phyloP scores from a whole-genome alignment of 192 early-diverging fungal genomes.

The Backusella macrospora region DNA sequence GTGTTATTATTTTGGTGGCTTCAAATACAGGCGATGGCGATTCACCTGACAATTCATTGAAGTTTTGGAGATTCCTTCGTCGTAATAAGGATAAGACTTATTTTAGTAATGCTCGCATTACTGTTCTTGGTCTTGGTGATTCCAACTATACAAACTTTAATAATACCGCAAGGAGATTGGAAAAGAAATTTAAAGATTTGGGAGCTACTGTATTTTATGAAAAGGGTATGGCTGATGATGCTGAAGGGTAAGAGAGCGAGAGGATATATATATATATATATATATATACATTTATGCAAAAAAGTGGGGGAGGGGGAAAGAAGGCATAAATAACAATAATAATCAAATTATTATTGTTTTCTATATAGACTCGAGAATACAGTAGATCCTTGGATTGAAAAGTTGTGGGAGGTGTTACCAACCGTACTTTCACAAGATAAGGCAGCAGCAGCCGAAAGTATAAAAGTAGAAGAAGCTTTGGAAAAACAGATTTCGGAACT shows the following conservation, averaged over 20 bases:
- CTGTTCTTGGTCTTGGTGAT: conserved; percentile 81
- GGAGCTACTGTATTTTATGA: conserved; percentile 76
- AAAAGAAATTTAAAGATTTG: conserved; percentile 72
- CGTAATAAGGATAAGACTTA: conserved; percentile 68
- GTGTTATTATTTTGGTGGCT: conserved; percentile 76
- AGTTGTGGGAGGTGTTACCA: conserved; percentile 75
- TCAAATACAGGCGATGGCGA: conserved; percentile 97
- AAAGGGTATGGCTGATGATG: conserved; percentile 90
- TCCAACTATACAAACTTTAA: conserved; percentile 96
- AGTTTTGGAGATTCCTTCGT: conserved; percentile 86
- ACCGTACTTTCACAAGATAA: conserved; percentile 37
- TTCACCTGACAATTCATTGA: conserved; percentile 91
- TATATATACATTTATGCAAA: neutral
- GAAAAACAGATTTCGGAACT: conserved; percentile 16
- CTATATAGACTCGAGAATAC: conserved; percentile 71
- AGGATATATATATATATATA: neutral
- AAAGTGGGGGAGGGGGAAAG: too few species aligned
- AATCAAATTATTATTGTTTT: too few species aligned
- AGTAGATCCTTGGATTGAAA: conserved; percentile 92
- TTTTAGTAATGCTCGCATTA: conserved; percentile 50
- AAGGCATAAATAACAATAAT: too few species aligned
- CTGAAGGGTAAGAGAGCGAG: conserved; percentile 64
- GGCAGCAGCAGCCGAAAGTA: neutral
- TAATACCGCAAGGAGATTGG: conserved; percentile 80
- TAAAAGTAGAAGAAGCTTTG: conserved; percentile 17